Conservation (phyloP, 75 land plant genomes). For the Sequoiadendron giganteum region DNA sequence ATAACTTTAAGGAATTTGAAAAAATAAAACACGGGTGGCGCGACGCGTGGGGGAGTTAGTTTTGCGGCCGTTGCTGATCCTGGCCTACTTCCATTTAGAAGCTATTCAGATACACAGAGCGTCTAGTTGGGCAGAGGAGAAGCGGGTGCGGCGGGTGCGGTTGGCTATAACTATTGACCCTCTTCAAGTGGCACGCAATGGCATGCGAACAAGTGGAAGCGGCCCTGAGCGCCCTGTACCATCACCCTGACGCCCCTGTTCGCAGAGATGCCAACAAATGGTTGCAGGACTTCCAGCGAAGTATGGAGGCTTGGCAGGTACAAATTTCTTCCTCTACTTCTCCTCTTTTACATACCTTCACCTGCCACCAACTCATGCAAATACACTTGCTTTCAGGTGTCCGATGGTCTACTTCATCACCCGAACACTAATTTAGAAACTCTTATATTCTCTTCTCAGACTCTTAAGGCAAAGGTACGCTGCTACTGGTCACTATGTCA, state of each 20-base stretch:
- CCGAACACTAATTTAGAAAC: constrained; percentile 76
- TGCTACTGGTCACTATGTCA: neutral
- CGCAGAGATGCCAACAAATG: constrained; percentile 87
- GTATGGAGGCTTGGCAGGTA: constrained; percentile 95
- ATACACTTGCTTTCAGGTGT: constrained; percentile 38
- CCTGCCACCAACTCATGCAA: neutral
- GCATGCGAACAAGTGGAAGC: constrained; percentile 37
- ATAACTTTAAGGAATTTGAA: neutral
- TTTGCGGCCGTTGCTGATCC: neutral
- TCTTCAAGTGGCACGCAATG: neutral
- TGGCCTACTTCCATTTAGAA: neutral
- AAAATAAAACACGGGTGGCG: neutral
- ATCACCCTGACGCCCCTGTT: constrained; percentile 72
- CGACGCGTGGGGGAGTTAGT: neutral
- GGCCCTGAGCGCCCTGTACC: constrained; percentile 88
- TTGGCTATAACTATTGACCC: neutral
- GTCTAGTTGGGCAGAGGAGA: neutral
- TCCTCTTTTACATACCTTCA: neutral
- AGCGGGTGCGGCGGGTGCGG: too few relatives aligned
- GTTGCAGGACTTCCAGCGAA: constrained; percentile 93
- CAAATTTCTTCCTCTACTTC: neutral
- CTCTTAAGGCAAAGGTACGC: constrained; percentile 89
- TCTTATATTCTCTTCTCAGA: constrained; percentile 90
- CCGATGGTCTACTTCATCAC: constrained; percentile 93
- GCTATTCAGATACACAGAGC: neutral